Conservation (phyloP, 2,329 filamentous ascomycete genomes). For the Colletotrichum lupini region DNA sequence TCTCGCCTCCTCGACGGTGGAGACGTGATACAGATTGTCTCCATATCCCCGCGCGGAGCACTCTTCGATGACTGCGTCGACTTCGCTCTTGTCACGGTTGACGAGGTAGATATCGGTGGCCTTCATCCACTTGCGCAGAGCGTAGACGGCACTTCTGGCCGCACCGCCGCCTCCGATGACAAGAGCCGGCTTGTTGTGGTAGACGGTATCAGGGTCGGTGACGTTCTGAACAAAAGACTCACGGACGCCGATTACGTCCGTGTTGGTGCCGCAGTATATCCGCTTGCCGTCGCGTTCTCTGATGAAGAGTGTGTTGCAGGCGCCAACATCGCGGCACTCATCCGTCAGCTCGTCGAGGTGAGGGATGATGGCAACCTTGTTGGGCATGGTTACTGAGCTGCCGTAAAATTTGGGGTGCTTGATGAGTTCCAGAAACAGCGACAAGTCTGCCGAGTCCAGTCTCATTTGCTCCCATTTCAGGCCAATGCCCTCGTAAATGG, state of each 20-base stretch:
- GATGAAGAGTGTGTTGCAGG: slow-evolving; percentile 83
- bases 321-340: slow-evolving; percentile 78
- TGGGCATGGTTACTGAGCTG: slow-evolving; percentile 84
- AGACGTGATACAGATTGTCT: slow-evolving; percentile 69
- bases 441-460: slow-evolving; percentile 63
- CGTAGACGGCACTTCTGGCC: slow-evolving; percentile 81
- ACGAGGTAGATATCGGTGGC: slow-evolving; percentile 79
- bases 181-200: slow-evolving; percentile 72
- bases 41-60: slow-evolving; percentile 70
- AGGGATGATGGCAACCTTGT: slow-evolving; percentile 81
- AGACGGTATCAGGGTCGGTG: slow-evolving; percentile 54
- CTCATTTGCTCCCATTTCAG: slow-evolving; percentile 64
- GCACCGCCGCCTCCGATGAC: slow-evolving; percentile 84
- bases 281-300: slow-evolving; percentile 60
- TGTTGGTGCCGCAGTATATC: slow-evolving; percentile 79
- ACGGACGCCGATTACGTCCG: slow-evolving; percentile 81
- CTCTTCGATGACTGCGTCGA: slow-evolving; percentile 74
- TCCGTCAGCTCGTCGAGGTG: slow-evolving; percentile 79
- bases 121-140: slow-evolving; percentile 76
- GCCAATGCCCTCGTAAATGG: slow-evolving; percentile 62
- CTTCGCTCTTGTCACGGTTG: slow-evolving; percentile 77
- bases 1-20: slow-evolving; percentile 69
- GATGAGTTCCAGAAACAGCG: slow-evolving; percentile 61
- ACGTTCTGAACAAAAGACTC: slow-evolving; percentile 75
- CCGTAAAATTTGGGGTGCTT: slow-evolving; percentile 71